These are phyloP conservation scores for Cutaneotrichosporon mucoides DNA, from an alignment of 1,284 basidiomycete genomes.

Conservation along the genomic window DNA sequence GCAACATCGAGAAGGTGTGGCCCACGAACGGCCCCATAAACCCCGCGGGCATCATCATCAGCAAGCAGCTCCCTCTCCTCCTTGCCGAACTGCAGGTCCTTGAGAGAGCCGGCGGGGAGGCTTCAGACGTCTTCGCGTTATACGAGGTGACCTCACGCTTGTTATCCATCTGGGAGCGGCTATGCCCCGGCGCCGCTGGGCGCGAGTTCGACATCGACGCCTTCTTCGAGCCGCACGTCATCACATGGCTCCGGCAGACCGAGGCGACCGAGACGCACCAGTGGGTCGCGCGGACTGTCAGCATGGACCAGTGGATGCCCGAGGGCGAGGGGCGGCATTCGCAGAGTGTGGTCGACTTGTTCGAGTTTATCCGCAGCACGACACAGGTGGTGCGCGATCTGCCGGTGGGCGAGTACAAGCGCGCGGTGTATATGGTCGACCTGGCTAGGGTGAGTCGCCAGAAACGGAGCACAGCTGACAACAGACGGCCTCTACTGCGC, in stretches of 20 bases:
- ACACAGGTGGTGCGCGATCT: slow-evolving; percentile 39
- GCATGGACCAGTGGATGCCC: slow-evolving; percentile 48
- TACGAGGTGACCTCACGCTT: slow-evolving; percentile 43
- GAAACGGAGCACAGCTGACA: neutral
- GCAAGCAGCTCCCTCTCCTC: slow-evolving; percentile 47
- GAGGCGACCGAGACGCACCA: slow-evolving; percentile 43
- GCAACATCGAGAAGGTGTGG: slow-evolving; percentile 36
- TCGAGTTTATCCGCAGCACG: slow-evolving; percentile 45
- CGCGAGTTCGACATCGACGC: slow-evolving; percentile 44
- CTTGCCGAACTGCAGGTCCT: slow-evolving; percentile 45
- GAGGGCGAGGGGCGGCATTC: slow-evolving; percentile 43
- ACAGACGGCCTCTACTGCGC: slow-evolving; percentile 37
- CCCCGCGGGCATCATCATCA: slow-evolving; percentile 42
- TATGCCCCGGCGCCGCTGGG: slow-evolving; percentile 34
- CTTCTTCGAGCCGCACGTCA: slow-evolving; percentile 49
- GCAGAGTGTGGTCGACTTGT: slow-evolving; percentile 47
- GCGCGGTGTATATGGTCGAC: slow-evolving; percentile 48
- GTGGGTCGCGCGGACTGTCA: slow-evolving; percentile 47
- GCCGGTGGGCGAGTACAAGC: slow-evolving; percentile 44
- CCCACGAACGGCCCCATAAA: slow-evolving; percentile 31
- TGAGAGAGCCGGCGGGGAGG: slow-evolving; percentile 32
- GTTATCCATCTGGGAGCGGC: slow-evolving; percentile 38
- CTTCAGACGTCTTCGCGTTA: slow-evolving; percentile 42
- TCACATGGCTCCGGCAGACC: slow-evolving; percentile 45
- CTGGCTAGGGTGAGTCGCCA: slow-evolving; percentile 26